Conservation (phyloP, 768 basidiomycete species). For the Tulasnella sp. region DNA sequence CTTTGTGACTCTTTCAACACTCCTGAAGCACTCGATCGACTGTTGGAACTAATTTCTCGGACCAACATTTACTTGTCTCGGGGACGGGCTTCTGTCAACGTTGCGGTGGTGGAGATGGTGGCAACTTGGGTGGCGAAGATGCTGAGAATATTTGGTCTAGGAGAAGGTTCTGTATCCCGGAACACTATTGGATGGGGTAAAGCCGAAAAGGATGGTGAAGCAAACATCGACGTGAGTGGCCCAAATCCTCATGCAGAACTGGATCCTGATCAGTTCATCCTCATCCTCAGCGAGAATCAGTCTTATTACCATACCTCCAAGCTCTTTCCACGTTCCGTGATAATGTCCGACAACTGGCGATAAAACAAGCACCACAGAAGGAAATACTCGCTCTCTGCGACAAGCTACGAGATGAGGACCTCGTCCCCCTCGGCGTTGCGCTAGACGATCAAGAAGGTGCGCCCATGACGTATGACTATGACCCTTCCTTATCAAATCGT, state of each 20-base stretch:
- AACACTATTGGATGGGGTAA: constrained; percentile 71
- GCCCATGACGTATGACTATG: constrained; percentile 17
- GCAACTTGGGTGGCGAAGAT: constrained; percentile 37
- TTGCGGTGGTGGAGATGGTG: constrained; percentile 47
- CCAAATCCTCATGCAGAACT: constrained; percentile 11
- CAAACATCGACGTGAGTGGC: constrained; percentile 28
- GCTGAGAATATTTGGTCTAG: constrained; percentile 37
- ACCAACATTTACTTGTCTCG: constrained; percentile 72
- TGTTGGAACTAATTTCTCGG: constrained; percentile 70
- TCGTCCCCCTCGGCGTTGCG: constrained; percentile 89
- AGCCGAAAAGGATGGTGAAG: constrained; percentile 31
- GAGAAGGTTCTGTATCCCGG: constrained; percentile 26
- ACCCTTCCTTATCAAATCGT: background rate
- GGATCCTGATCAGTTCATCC: too few species aligned
- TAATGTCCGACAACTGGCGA: constrained; percentile 69
- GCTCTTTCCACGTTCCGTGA: constrained; percentile 84
- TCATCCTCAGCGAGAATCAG: constrained; percentile 57
- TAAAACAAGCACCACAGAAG: constrained; percentile 46
- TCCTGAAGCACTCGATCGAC: constrained; percentile 58
- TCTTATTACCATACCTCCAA: constrained; percentile 80
- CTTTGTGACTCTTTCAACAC: constrained; percentile 98
- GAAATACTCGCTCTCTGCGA: constrained; percentile 83
- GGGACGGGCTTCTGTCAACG: constrained; percentile 26
- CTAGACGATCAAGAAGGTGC: constrained; percentile 91
- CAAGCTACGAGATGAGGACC: constrained; percentile 74